Percentiles rank a stretch among this genome's conserved stretches.
These are phyloP conservation scores for Eimeria falciformis DNA, from an alignment of 169 alveolate genomes.

Conservation along the genomic window DNA sequence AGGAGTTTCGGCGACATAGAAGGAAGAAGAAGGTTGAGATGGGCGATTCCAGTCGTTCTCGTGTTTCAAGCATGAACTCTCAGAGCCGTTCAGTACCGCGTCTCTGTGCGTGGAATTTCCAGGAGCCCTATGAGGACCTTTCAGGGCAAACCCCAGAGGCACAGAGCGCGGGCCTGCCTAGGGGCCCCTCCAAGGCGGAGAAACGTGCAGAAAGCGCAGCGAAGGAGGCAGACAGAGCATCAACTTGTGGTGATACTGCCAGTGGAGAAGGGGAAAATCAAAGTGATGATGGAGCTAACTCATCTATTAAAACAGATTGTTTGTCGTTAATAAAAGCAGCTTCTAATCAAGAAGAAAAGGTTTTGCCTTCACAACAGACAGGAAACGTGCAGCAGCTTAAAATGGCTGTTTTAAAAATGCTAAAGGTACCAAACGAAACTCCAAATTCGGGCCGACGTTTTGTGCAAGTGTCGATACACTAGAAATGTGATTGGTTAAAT, in stretches of 20 bases:
- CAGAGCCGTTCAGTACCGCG: not conserved
- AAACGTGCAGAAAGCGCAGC: not conserved
- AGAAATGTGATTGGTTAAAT: not conserved
- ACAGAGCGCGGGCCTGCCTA: not conserved
- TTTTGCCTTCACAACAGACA: no score
- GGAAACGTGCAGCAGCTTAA: not conserved
- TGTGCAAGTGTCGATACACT: not conserved
- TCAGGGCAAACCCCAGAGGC: not conserved
- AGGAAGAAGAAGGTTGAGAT: not conserved
- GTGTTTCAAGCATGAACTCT: not conserved
- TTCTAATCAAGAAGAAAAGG: not conserved
- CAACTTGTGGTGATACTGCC: not conserved
- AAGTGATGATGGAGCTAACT: not conserved
- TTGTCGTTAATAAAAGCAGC: not conserved
- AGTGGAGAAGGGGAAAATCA: not conserved
- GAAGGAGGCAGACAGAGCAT: not conserved
- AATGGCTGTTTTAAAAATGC: not conserved
- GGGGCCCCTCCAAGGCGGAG: constrained; percentile 9
- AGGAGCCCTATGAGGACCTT: not conserved
- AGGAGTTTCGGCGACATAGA: not conserved
- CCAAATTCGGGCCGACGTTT: not conserved
- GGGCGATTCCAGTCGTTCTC: not conserved
- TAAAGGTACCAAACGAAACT: not conserved
- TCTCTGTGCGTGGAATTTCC: not conserved
- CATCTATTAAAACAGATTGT: not conserved